Base-by-base conservation (phyloP, 345 rosid genomes). In the Populus pruinosa region DNA sequence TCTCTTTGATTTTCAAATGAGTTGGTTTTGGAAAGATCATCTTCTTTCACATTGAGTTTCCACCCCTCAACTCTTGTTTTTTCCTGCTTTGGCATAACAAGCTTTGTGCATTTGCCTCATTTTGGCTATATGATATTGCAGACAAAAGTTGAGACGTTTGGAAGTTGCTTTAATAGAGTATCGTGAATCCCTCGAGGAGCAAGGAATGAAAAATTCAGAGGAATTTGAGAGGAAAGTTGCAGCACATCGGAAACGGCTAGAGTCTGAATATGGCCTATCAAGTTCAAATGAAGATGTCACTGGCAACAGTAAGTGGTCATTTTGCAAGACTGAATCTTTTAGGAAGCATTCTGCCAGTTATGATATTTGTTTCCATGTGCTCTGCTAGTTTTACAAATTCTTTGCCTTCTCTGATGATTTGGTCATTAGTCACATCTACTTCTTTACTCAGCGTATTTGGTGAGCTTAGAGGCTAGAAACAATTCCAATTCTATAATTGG, bases 121-220 rank as follows among this genome's bases (percentile, higher is more conserved):
- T 31, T 64, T 69, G 20, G 3, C 66, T 33, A 2, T 50, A 39
- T 82, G 73, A 69, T 77, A 66, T 68, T 76, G 79, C 92, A 96
- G 99, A 72, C 93, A 92, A 80, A 96, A 92, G 87, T 79, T 88
- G 85, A 91, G 98, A 86, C 90, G 94, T 43, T 80, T 96, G 67
- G 99, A 96, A 85, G 99, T 90, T 79, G 92, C 93, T 82, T 82
- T 93, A 87, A 96, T 96, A 75, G 99, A 93, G 78, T 96, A 93
- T 78, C 95, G 98, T 44, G 99, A 96, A 88, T 87, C 93, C 75
- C 92, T 96, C 1, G 98, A 96, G 84, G 99, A 96, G 74, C 90
- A 87, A 53, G 99, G 97, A 75, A 84, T 87, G 55, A 92, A 88
- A 85, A 91, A 72, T 79, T 70, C 86, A 6, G 98, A 90, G 78